These are phyloP conservation scores for Xylaria hypoxylon DNA, from an alignment of 2,329 filamentous ascomycete genomes.

Conservation along the genomic window DNA sequence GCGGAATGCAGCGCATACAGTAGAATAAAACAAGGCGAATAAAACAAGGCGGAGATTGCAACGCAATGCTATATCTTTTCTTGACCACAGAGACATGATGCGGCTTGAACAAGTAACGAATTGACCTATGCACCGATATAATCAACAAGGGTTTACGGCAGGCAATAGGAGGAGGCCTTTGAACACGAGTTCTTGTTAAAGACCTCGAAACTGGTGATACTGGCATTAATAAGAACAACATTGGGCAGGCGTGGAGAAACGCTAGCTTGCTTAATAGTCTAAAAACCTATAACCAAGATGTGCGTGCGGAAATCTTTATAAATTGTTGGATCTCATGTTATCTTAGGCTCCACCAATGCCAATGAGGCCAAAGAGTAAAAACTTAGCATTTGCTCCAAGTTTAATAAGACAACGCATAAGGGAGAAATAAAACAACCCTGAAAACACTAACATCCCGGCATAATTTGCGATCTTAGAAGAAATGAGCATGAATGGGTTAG, in stretches of 20 bases:
- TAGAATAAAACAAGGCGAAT: neutral
- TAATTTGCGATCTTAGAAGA: neutral
- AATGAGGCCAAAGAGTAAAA: constrained; percentile 3
- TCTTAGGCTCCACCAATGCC: neutral
- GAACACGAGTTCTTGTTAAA: neutral
- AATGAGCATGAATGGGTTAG: neutral
- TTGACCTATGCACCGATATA: neutral
- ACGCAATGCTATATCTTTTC: constrained; percentile 1
- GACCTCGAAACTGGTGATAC: constrained; percentile 1
- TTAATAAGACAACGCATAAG: constrained; percentile 3
- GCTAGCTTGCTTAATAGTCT: neutral
- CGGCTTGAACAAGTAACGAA: neutral
- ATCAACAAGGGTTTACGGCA: neutral
- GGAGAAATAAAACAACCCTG: neutral
- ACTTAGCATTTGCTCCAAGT: neutral
- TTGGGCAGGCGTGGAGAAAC: neutral
- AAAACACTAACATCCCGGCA: neutral
- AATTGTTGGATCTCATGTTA: constrained; percentile 1
- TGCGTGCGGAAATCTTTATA: neutral
- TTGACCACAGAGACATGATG: neutral
- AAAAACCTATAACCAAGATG: neutral
- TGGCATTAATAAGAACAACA: neutral
- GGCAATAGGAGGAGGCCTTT: neutral
- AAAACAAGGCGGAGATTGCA: neutral
- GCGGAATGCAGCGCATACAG: constrained; percentile 3